Base-by-base conservation (phyloP, 306 rosid genomes). In the Chamaecrista fasciculata region DNA sequence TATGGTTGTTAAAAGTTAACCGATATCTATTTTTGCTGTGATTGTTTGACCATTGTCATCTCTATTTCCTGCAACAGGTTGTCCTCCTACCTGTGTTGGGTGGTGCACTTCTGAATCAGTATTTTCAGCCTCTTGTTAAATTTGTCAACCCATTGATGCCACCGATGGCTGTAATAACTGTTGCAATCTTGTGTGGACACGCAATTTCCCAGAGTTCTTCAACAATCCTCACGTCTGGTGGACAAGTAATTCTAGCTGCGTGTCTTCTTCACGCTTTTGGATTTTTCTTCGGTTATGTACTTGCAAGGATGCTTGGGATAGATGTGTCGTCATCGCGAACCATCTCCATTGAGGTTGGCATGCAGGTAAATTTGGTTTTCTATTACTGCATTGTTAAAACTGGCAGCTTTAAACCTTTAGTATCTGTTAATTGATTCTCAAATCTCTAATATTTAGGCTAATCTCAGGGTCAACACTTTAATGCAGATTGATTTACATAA, bases 341-440 rank as follows among this genome's bases (percentile, higher is more conserved):
- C 3, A 70, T 92, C 82, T 92, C 96, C 65, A 87, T 84, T 11
- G 88, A 92, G 79, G 98, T 92, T 64, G 98, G 98, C 86, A 89
- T 87, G 92, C 90, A 92, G 96, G 96, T 89, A 46, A 79, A 66
- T 51, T 46, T 26, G 29, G 36, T 49, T 61, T 47, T 62, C 67
- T 37, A 0, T 24, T 0, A 8, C 6, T 60, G 34, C 39, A 37
- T 43, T 40, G 12, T 16, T 59, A 26, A 47, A 18, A 47, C 0
- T 1, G 8, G 1, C 4, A 2, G 5, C 20, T 14, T 15, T 29
- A n/a, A 1, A 14, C 37, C 42, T 0, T 14, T 56, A 55, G 61
- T 6, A n/a, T n/a, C n/a, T n/a, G n/a, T n/a, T n/a, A n/a, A n/a
- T n/a, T n/a, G n/a, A n/a, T n/a, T n/a, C n/a, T n/a, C n/a, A n/a